Conservation (phyloP, 2,329 filamentous ascomycete species). For the Penicillium verrucosum region DNA sequence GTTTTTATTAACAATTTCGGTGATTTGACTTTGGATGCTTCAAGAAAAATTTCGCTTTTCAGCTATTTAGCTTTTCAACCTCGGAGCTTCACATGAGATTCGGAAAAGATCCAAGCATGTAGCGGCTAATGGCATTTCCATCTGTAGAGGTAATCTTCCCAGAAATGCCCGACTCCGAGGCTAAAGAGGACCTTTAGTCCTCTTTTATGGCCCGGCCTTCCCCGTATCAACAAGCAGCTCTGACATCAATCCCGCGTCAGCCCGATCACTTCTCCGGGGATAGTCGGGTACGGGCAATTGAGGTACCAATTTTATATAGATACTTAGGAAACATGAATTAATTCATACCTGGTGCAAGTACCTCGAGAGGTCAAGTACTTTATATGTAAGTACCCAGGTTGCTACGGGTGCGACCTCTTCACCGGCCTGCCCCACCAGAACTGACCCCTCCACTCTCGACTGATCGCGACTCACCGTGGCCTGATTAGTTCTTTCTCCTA, state of each 20-base stretch:
- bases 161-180: conserved; percentile 28
- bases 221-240: conserved; percentile 27
- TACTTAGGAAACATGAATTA: not conserved
- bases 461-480: conserved; percentile 26
- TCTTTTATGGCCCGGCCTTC: conserved; percentile 18
- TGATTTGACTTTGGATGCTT: conserved; percentile 6
- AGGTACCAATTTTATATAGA: conserved; percentile 3
- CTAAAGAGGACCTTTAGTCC: conserved; percentile 11
- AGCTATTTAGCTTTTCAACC: not conserved
- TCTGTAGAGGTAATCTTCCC: conserved; percentile 24
- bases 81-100: conserved; percentile 1
- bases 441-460: conserved; percentile 22
- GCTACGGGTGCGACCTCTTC: conserved; percentile 18
- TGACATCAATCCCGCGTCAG: conserved; percentile 45
- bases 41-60: not conserved
- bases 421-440: conserved; percentile 26
- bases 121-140: conserved; percentile 22
- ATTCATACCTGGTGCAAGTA: not conserved
- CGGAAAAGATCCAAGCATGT: not conserved
- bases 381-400: conserved; percentile 8
- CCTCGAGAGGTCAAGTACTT: conserved; percentile 6
- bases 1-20: not conserved
- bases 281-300: not conserved
- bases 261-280: conserved; percentile 35
- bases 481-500: conserved; percentile 19